Evolutionary conservation across 2,329 filamentous ascomycete genomes (phyloP).

Genomic region (Colletotrichum horii): DNA sequence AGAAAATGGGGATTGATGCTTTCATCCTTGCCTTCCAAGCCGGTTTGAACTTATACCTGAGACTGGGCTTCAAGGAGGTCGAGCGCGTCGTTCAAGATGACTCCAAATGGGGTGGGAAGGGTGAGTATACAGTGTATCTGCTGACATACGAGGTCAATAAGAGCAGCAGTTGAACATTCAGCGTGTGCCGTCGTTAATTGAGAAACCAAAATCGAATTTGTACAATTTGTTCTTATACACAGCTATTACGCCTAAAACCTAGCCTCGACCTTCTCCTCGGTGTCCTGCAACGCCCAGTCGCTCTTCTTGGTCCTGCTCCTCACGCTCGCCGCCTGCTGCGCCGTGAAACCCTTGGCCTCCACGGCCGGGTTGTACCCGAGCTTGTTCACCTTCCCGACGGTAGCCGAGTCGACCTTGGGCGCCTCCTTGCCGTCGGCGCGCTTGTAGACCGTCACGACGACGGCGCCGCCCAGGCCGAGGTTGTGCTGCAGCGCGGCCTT

Average conservation of each 20-base stretch:
- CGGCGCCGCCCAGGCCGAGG: slow-evolving; percentile 87
- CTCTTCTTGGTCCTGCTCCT: slow-evolving; percentile 70
- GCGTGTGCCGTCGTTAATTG: background rate
- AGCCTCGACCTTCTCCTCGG: slow-evolving; percentile 44
- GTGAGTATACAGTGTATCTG: background rate
- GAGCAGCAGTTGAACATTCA: background rate
- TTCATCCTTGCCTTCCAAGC: slow-evolving; percentile 27
- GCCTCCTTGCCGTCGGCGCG: slow-evolving; percentile 77
- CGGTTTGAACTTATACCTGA: slow-evolving; percentile 26
- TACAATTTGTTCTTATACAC: background rate
- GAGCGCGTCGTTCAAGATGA: slow-evolving; percentile 30
- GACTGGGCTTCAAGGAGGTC: slow-evolving; percentile 28
- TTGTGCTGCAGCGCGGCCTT: slow-evolving; percentile 87
- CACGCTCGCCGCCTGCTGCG: slow-evolving; percentile 72
- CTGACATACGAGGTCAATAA: background rate
- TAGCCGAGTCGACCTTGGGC: slow-evolving; percentile 62
- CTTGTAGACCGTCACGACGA: slow-evolving; percentile 88
- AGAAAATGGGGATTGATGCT: slow-evolving; percentile 27
- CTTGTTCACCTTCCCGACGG: slow-evolving; percentile 69
- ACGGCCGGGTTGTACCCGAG: slow-evolving; percentile 93
- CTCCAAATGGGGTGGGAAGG: background rate
- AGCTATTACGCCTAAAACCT: slow-evolving; percentile 31
- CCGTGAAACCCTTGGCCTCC: slow-evolving; percentile 86
- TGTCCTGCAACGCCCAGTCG: slow-evolving; percentile 80
- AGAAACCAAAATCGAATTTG: background rate